Percentiles rank a stretch among this genome's conserved stretches.
Evolutionary conservation across 495 filamentous ascomycete genomes (phyloP).

Genomic region (Lindgomyces ingoldianus): DNA sequence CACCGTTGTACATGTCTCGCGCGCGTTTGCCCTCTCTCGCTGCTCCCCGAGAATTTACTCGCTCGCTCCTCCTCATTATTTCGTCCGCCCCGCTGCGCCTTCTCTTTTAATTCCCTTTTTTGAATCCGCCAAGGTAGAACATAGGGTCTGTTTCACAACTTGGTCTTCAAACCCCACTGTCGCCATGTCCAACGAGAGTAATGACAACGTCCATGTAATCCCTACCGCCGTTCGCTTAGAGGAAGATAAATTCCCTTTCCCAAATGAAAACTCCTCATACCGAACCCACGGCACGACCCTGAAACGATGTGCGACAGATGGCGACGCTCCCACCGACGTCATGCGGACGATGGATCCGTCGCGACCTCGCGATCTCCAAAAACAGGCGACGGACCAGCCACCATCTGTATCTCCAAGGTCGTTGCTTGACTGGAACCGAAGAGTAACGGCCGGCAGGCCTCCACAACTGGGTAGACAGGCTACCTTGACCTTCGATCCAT

Average conservation of each 20-base stretch:
- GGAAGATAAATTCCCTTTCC: slow-evolving; percentile 10
- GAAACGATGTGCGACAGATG: neutral
- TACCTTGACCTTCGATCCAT: slow-evolving; percentile 34
- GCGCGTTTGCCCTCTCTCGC: too few relatives aligned
- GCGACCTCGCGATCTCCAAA: slow-evolving; percentile 3
- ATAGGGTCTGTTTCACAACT: neutral
- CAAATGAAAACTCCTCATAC: neutral
- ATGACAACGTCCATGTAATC: neutral
- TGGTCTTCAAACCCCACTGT: neutral
- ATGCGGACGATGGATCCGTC: neutral
- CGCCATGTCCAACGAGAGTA: slow-evolving; percentile 23
- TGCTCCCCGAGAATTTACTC: too few relatives aligned
- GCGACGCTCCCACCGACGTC: neutral
- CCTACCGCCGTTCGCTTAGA: slow-evolving; percentile 19
- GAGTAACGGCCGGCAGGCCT: neutral
- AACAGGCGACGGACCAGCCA: slow-evolving; percentile 24
- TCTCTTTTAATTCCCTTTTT: too few relatives aligned
- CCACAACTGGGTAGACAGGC: neutral
- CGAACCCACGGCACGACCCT: neutral
- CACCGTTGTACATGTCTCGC: too few relatives aligned
- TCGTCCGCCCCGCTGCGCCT: too few relatives aligned
- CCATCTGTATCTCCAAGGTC: neutral
- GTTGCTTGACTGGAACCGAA: slow-evolving; percentile 11
- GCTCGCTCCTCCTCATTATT: too few relatives aligned
- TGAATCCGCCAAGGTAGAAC: neutral